Conservation (phyloP, 2,329 filamentous ascomycete genomes). For the Trichoderma endophyticum region DNA sequence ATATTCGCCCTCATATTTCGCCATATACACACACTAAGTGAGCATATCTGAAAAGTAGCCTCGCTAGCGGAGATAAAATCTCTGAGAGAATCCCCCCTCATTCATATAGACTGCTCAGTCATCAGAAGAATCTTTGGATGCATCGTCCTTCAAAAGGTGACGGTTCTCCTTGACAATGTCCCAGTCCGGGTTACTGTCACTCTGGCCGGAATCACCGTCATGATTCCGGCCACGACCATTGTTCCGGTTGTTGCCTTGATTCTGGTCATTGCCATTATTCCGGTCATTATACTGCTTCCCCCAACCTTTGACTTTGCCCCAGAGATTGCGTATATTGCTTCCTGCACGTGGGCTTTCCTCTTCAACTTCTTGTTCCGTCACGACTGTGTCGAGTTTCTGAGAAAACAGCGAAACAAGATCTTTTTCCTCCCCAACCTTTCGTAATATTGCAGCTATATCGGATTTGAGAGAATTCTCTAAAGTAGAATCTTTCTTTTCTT, state of each 20-base stretch:
- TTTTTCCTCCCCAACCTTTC: neutral
- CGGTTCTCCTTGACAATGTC: neutral
- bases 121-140: neutral
- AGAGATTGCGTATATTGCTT: neutral
- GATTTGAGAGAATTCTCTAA: neutral
- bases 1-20: neutral
- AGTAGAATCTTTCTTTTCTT: neutral
- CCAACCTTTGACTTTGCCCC: neutral
- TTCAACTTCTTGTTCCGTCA: neutral
- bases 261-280: neutral
- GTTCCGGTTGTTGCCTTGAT: neutral
- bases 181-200: neutral
- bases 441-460: neutral
- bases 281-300: too few relatives aligned
- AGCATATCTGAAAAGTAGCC: neutral
- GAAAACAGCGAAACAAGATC: neutral
- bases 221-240: neutral
- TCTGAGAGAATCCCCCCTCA: neutral
- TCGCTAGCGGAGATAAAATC: neutral
- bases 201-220: neutral
- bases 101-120: neutral
- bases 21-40: neutral
- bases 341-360: neutral
- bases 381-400: neutral
- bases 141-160: neutral